Evolutionary conservation across 225 moss, liverwort and hornwort genomes (phyloP).

Genomic region (Antitrichia curtipendula): DNA sequence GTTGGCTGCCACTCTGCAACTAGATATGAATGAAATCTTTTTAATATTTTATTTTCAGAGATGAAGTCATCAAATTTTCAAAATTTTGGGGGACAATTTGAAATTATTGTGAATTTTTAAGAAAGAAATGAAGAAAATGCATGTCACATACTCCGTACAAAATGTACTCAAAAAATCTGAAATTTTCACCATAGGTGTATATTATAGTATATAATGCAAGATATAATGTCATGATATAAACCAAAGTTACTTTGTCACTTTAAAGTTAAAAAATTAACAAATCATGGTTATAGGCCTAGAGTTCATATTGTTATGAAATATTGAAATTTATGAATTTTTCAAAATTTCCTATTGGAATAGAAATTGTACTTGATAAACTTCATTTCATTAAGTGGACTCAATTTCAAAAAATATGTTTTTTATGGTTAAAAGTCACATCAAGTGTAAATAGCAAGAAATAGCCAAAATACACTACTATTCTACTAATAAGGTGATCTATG

Average conservation of each 20-base stretch:
- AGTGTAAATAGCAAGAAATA: no score
- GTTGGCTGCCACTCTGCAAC: no score
- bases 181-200: neutral
- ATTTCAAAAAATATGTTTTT: no score
- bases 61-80: neutral
- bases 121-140: neutral
- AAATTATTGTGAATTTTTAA: neutral
- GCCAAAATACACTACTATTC: no score
- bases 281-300: neutral
- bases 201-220: no score
- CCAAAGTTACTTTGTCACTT: neutral
- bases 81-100: no score
- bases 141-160: no score
- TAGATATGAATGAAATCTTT: neutral
- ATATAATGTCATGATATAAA: neutral
- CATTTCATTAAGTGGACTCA: no score
- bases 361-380: neutral
- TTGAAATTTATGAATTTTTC: neutral
- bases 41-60: neutral
- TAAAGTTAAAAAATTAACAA: neutral
- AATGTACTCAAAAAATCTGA: no score
- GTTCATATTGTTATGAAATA: neutral
- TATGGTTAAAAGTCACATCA: no score
- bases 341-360: neutral
- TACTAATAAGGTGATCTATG: accelerated